Evolutionary conservation across 2,329 filamentous ascomycete species (phyloP).

Genomic region (Botryosphaeria agaves): DNA sequence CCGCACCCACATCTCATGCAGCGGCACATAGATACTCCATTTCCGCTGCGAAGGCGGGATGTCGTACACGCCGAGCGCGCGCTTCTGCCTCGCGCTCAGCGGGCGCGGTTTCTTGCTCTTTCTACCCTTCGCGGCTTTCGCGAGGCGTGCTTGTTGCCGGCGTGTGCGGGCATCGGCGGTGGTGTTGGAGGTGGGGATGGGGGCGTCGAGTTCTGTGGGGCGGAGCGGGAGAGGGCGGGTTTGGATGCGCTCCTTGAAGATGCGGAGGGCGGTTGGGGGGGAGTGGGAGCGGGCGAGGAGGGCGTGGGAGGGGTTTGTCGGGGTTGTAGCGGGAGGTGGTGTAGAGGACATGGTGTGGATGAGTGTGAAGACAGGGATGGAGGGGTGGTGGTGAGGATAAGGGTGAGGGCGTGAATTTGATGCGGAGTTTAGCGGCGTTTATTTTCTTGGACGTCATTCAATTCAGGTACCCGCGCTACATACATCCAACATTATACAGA

Average conservation of each 20-base stretch:
- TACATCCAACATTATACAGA: too few relatives aligned
- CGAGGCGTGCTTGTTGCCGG: conserved; percentile 16
- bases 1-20: conserved; percentile 64
- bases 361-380: too few relatives aligned
- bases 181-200: conserved; percentile 35
- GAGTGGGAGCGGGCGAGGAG: conserved; percentile 69
- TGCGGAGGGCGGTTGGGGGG: conserved; percentile 48
- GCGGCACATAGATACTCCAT: conserved; percentile 59
- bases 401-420: too few relatives aligned
- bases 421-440: too few relatives aligned
- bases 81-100: conserved; percentile 64
- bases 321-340: not conserved
- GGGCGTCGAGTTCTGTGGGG: too few relatives aligned
- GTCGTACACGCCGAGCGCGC: conserved; percentile 54
- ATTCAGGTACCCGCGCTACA: too few relatives aligned
- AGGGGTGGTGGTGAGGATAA: too few relatives aligned
- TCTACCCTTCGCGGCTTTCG: conserved; percentile 13
- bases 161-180: conserved; percentile 37
- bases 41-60: conserved; percentile 51
- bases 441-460: too few relatives aligned
- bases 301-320: conserved; percentile 32
- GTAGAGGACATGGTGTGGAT: not conserved
- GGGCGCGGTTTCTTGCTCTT: conserved; percentile 41
- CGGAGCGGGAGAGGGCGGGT: conserved; percentile 66
- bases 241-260: conserved; percentile 70